Conservation (phyloP, 257 asterid genomes). For the Plantago major region DNA sequence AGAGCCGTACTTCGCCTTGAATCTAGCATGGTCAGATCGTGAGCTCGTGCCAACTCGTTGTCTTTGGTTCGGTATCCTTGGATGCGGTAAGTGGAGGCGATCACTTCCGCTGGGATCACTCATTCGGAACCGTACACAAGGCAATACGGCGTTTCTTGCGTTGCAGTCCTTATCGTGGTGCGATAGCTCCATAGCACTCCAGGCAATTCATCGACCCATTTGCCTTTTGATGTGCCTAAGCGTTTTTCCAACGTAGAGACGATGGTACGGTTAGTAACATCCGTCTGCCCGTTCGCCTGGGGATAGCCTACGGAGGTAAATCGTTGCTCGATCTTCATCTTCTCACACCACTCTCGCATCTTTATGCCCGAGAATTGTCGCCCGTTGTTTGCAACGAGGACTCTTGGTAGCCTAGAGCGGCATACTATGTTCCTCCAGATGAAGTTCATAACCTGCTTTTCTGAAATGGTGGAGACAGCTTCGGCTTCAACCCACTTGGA, state of each 20-base stretch:
- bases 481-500: neutral
- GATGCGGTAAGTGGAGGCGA: no score
- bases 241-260: no score
- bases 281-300: neutral
- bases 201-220: no score
- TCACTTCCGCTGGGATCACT: no score
- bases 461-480: neutral
- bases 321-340: neutral
- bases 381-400: neutral
- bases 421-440: neutral
- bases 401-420: neutral
- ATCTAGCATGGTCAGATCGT: no score
- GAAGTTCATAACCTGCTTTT: neutral
- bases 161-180: no score
- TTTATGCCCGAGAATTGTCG: neutral
- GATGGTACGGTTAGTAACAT: neutral
- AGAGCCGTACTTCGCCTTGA: no score
- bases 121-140: no score
- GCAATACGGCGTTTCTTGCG: no score
- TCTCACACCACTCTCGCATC: neutral
- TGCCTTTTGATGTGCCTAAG: neutral
- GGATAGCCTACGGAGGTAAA: neutral
- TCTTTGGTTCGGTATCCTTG: no score
- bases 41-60: no score
- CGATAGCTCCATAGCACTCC: no score